phyloP scores from a whole-genome alignment of 2,329 filamentous ascomycete species.

The Ceratocystis variospora region DNA sequence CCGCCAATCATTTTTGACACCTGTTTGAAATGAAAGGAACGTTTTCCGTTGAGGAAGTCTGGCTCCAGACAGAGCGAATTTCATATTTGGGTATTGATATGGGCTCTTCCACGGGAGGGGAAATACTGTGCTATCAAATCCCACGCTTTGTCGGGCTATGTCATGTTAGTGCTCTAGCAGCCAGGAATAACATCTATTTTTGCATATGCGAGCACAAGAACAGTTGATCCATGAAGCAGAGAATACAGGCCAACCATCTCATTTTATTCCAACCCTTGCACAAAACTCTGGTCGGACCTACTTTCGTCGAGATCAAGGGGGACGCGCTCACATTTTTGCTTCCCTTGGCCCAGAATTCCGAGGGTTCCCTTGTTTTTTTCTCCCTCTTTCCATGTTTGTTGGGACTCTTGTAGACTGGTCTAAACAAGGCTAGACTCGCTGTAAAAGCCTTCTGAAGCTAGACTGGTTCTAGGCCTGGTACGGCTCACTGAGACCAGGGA shows the following conservation, averaged over 20 bases:
- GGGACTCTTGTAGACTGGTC: neutral
- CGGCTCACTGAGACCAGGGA: too few relatives aligned
- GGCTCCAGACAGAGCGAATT: neutral
- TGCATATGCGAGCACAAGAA: neutral
- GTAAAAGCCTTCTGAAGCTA: neutral
- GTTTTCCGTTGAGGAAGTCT: neutral
- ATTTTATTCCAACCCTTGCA: constrained; percentile 4
- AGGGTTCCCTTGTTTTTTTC: neutral
- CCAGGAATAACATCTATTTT: neutral
- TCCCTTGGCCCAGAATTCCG: neutral
- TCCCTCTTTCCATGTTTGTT: neutral
- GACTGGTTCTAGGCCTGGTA: neutral
- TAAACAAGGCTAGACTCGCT: neutral
- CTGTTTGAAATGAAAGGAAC: constrained; percentile 7
- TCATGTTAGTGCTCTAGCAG: neutral
- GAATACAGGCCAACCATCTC: constrained; percentile 1
- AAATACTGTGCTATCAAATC: neutral
- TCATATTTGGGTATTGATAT: neutral
- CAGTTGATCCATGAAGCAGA: neutral
- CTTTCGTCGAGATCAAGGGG: neutral
- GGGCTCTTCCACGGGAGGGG: neutral
- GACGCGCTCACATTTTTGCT: neutral
- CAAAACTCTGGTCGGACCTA: constrained; percentile 1
- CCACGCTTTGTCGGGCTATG: neutral
- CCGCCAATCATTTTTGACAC: constrained; percentile 5